Base-by-base conservation (phyloP, 345 rosid species). In the sweet orange (Citrus sinensis) region DNA sequence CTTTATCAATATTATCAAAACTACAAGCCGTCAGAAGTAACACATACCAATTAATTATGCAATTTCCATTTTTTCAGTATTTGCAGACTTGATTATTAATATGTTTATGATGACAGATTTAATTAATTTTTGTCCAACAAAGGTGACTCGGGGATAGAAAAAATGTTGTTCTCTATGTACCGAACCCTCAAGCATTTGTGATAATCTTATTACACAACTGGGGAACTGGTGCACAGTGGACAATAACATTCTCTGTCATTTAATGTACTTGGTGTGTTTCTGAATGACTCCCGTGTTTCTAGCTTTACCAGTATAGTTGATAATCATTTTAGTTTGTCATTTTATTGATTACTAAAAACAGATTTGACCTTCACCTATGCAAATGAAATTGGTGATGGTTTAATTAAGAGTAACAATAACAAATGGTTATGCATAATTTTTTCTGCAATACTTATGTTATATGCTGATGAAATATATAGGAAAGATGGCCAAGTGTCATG, bases 401-500 rank as follows among this genome's bases (percentile, higher is more conserved):
- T 29, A 37, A 30, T 42, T 74, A 40, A 17, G 14, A 19, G 22
- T 17, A 42, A 40, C 32, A 34, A 65, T 62, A 46, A 19, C 27
- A 46, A 62, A 6, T 61, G 19, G 29, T 2, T 39, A 30, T 74
- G 14, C 49, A 9, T 51, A 17, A 32, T 27, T 27, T 22, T 32
- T 16, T 20, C 71, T 1, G 27, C 24, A 29, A 29, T 62, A n/a
- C 27, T 55, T 71, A 49, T 75, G 8, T 51, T 49, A 55, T 46
- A 30, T 75, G 25, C 69, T 62, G 66, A 32, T 74, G 49, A 37
- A 35, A 58, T 67, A 51, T 83, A 67, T 70, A 95, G 98, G 7
- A 92, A 89, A 8, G 24, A 79, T 71, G 98, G 98, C 1, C 98
- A 89, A 56, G 76, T 93, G 67, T 92, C 94, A 3, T 75, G 78